Base-by-base conservation (phyloP, 805 yeast species). In the Clavispora phyllophila region DNA sequence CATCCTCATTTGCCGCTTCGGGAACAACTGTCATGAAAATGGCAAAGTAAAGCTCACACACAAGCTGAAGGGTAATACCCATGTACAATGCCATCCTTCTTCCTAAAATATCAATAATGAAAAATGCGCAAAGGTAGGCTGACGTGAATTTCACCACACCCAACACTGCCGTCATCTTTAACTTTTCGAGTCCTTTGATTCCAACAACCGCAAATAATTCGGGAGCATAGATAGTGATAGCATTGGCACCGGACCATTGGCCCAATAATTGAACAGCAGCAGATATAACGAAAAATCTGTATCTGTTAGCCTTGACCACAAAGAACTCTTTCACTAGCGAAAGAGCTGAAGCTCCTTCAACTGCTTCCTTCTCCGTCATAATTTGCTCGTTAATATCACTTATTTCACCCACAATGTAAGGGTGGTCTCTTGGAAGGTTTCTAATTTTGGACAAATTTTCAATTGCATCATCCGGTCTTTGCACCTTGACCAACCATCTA, bases 231-330 rank as follows among this genome's bases (percentile, higher is more conserved):
- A 77, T 75, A 3, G 82, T 78, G 36, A 79, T 61, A 7, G 81
- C 70, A 48, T 71, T 72, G 6, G 81, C 77, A 40, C 81, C 81
- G n/a, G 78, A 70, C 82, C 82, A 78, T 59, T 78, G 82, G 28
- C 74, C 75, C 31, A 78, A 61, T 12, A 76, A 32, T 56, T 76
- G 82, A 24, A 72, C 63, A 42, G 57, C 45, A 27, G 67, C 43
- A 35, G 77, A 72, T 29, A 77, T 48, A 7, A 61, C 49, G 37
- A 78, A 63, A 45, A 65, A 63, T 58, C 82, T 65, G 58, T 73
- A 72, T 42, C 73, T 58, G 42, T 73, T 62, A 5, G 78, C 70
- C 41, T 56, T 62, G 28, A 63, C 65, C 6, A 53, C 22, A 28
- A 71, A 42, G 23, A 73, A 55, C 32, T 70, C 75, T 47, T 58